Conservation (phyloP, 2,329 filamentous ascomycete species). For the Daldinia sp. region DNA sequence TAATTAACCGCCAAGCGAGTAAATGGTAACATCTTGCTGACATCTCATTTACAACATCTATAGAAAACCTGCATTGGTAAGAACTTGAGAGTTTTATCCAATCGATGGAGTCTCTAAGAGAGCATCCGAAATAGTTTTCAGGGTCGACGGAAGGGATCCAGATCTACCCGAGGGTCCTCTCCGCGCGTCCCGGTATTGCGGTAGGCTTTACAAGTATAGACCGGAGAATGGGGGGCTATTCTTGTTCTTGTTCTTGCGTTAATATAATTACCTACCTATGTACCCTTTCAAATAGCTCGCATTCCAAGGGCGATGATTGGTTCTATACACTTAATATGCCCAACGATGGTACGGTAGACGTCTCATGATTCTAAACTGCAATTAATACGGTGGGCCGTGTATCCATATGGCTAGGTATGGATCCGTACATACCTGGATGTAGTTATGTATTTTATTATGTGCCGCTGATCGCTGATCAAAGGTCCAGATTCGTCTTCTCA, state of each 20-base stretch:
- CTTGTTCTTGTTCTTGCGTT: no score
- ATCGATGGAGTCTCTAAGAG: not conserved
- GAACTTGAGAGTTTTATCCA: not conserved
- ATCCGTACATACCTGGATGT: no score
- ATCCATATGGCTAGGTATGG: no score
- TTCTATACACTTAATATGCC: not conserved
- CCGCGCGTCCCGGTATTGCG: not conserved
- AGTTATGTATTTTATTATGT: no score
- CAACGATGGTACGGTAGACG: not conserved
- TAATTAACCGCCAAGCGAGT: conserved; percentile 25
- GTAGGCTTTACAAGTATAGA: not conserved
- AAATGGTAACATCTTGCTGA: not conserved
- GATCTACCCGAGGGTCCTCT: not conserved
- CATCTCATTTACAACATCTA: not conserved
- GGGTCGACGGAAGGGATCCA: not conserved
- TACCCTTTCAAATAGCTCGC: no score
- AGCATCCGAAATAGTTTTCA: not conserved
- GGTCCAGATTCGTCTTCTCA: not conserved
- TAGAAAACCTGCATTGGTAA: not conserved
- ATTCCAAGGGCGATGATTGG: not conserved
- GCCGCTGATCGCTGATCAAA: no score
- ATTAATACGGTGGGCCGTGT: not conserved
- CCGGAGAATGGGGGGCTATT: not conserved
- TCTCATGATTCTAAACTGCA: no score
- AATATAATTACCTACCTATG: no score